Evolutionary conservation across 768 basidiomycete genomes (phyloP), one percentile per base, ranked within the genome.

Genomic region (Hortiboletus campestris): DNA sequence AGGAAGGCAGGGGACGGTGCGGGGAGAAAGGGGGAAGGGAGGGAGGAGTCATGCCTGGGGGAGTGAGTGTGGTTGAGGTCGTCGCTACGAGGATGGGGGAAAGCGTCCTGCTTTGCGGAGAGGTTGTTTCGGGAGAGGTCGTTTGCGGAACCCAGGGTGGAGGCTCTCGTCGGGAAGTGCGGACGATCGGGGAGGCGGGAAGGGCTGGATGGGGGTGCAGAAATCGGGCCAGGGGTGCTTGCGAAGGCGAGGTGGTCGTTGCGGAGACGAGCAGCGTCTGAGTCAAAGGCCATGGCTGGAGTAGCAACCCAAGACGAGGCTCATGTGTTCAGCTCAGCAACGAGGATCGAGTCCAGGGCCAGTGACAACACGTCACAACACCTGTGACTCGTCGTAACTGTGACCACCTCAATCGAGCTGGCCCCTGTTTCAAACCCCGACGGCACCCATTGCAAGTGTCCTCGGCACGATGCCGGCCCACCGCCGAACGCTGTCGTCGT

Each of bases 11-110:
- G 77, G 49, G 74, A 72, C 42, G 79, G 78, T 36, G 75, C 72
- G 42, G 79, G 75, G 61, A 80, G 77, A 60, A 67, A 62, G 1
- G 59, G 45, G 41, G 60, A 43, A 10, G 60, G 54, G 11, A 42
- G 35, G 43, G 17, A 48, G 32, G n/a, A 38, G 50, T 66, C 64
- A 46, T 54, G 46, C 47, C 62, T 61, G 46, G 42, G 10, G 4
- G 58, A 58, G 13, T 54, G 51, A 2, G 34, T 63, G 68, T 89
- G 88, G 70, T 83, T 86, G 49, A 89, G 75, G 74, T 89, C 89
- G 64, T 72, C 80, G 73, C 88, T 91, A 51, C 80, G 84, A 55
- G 86, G 75, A 66, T 86, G 82, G 55, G 80, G 65, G 39, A 63
- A 62, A 11, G 63, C 59, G 62, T 70, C 71, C 61, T 69, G 65